These are phyloP conservation scores for Cryphonectria carpinicola DNA, from an alignment of 2,329 filamentous ascomycete species.

Conservation along the genomic window DNA sequence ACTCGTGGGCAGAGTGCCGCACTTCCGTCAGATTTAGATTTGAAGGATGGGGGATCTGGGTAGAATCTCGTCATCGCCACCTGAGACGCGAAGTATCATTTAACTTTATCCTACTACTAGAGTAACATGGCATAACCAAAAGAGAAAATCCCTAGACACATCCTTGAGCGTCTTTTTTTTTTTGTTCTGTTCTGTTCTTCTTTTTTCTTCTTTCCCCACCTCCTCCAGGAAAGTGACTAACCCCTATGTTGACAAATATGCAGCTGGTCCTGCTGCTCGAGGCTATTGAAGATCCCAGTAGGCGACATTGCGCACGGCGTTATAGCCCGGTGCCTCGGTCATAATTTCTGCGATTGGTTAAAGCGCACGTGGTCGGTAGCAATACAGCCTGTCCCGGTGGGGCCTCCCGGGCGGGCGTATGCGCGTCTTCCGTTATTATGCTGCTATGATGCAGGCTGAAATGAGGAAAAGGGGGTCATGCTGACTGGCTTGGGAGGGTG, in stretches of 20 bases:
- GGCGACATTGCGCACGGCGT: not conserved
- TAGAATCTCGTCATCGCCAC: not conserved
- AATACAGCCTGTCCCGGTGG: not conserved
- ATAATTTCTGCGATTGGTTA: not conserved
- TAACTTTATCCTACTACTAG: not conserved
- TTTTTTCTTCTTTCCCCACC: not conserved
- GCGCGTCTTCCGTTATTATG: not conserved
- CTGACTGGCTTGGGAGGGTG: not conserved
- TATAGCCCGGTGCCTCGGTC: not conserved
- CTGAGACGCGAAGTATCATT: not conserved
- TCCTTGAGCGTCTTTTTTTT: not conserved
- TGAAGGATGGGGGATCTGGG: not conserved
- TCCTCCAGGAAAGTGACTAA: not conserved
- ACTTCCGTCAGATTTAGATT: slow-evolving; percentile 1
- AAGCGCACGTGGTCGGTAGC: slow-evolving; percentile 4
- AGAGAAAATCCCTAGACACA: not conserved
- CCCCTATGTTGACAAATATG: not conserved
- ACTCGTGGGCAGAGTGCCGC: not conserved
- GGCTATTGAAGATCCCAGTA: not conserved
- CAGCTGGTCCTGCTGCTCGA: not conserved
- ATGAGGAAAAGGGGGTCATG: not conserved
- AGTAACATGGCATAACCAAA: not conserved
- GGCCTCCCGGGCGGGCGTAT: not conserved
- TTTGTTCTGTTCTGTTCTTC: not conserved
- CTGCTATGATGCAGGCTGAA: slow-evolving; percentile 2